Percentiles rank a stretch among this genome's conserved stretches.
phyloP scores from a whole-genome alignment of 345 rosid species.

The Eucalyptus marginata region DNA sequence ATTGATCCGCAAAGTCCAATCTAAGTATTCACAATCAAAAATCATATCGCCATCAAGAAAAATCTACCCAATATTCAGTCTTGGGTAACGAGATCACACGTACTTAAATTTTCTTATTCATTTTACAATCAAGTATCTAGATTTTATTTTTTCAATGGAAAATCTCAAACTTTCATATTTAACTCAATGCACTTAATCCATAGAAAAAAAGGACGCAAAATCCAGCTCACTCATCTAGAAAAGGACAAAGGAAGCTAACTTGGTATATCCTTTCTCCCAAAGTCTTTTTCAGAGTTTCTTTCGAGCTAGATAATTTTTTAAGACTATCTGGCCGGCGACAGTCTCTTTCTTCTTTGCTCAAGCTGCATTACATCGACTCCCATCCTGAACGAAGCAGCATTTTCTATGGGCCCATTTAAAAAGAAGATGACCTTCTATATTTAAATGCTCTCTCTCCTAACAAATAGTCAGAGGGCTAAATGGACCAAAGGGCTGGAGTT shows the following conservation, averaged over 20 bases:
- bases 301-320: not conserved
- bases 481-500: not conserved
- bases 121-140: not conserved
- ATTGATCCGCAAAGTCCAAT: not conserved
- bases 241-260: not conserved
- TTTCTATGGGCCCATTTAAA: not conserved
- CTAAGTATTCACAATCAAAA: not conserved
- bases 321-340: not conserved
- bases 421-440: not conserved
- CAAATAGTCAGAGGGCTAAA: not conserved
- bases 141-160: not conserved
- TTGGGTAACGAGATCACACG: not conserved
- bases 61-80: not conserved
- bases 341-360: not conserved
- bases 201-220: not conserved
- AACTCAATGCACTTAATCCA: not conserved
- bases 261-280: not conserved
- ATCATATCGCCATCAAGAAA: not conserved
- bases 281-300: not conserved
- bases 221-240: not conserved
- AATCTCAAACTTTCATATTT: not conserved
- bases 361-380: not conserved
- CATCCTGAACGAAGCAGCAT: fast-evolving
- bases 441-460: not conserved
- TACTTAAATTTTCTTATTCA: not conserved